phyloP scores from a whole-genome alignment of 148 eudicot genomes.

The Camellia japonica region DNA sequence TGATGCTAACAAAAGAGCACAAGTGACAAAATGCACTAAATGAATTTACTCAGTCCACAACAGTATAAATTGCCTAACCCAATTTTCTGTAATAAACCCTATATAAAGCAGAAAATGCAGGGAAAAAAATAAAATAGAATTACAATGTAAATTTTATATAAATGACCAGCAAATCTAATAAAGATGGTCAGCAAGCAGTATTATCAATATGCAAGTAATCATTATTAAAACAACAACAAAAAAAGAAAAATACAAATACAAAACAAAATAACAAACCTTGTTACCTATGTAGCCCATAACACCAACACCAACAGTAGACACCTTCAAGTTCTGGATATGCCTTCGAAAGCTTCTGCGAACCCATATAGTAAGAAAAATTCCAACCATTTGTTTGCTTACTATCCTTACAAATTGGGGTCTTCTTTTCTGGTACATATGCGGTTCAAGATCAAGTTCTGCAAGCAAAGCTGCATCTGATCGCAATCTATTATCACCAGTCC shows the following conservation, averaged over 20 bases:
- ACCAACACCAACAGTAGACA: conserved; percentile 98
- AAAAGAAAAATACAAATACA: neutral
- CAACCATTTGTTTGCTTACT: conserved; percentile 99
- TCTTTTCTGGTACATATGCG: conserved; percentile 52
- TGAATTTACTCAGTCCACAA: neutral
- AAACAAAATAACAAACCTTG: conserved; percentile 59
- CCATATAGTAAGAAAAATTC: conserved; percentile 87
- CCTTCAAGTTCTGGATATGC: conserved; percentile 83
- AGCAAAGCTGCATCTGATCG: conserved; percentile 44
- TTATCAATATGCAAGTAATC: conserved; percentile 1
- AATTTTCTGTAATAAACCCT: neutral
- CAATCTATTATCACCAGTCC: conserved; percentile 34
- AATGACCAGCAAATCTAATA: neutral
- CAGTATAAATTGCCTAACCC: neutral
- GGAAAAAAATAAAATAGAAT: neutral
- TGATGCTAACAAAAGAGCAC: neutral
- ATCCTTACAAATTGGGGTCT: conserved; percentile 79
- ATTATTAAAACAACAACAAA: no score
- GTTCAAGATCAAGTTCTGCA: conserved; percentile 67
- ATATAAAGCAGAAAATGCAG: no score
- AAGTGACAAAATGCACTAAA: neutral
- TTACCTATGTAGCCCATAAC: conserved; percentile 94
- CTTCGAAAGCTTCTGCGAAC: conserved; percentile 84
- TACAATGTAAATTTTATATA: neutral
- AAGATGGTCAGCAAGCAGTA: neutral